These are phyloP conservation scores for Babesia caballi DNA, from an alignment of 169 alveolate genomes.

Conservation along the genomic window DNA sequence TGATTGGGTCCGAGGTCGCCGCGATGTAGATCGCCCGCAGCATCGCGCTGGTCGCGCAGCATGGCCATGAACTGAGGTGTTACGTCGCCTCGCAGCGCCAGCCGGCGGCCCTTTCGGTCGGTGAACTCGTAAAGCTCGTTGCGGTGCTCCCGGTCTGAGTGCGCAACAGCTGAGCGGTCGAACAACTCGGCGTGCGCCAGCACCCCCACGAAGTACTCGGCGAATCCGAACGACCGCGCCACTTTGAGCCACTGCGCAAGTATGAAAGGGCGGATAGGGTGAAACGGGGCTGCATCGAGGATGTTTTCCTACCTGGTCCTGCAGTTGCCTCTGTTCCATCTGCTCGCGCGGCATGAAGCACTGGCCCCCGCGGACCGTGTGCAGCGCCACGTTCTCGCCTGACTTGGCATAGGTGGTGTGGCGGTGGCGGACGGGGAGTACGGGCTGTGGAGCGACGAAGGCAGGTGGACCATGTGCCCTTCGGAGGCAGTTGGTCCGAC, in stretches of 20 bases:
- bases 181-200: slow-evolving; percentile 51
- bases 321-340: slow-evolving; percentile 39
- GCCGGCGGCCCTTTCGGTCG: slow-evolving; percentile 55
- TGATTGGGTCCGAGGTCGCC: not conserved
- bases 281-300: not conserved
- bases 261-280: not conserved
- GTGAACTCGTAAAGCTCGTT: slow-evolving; percentile 50
- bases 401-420: not conserved
- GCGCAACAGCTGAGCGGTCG: not conserved
- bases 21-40: not conserved
- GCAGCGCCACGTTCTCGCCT: slow-evolving; percentile 1
- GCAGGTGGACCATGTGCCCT: not conserved
- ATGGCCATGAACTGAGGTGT: slow-evolving; percentile 66
- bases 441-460: not conserved
- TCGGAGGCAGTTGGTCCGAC: not conserved
- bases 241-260: slow-evolving; percentile 29
- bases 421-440: not conserved
- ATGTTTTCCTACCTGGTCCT: slow-evolving; percentile 40
- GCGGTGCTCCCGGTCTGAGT: slow-evolving; percentile 22
- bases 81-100: slow-evolving; percentile 61
- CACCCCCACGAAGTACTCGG: slow-evolving; percentile 61
- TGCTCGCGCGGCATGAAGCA: slow-evolving; percentile 58
- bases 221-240: slow-evolving; percentile 43
- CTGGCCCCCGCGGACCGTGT: slow-evolving; percentile 61
- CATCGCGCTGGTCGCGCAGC: slow-evolving; percentile 27